Conservation (phyloP, 352 stramenopile species). For the Phytophthora sansomeana region DNA sequence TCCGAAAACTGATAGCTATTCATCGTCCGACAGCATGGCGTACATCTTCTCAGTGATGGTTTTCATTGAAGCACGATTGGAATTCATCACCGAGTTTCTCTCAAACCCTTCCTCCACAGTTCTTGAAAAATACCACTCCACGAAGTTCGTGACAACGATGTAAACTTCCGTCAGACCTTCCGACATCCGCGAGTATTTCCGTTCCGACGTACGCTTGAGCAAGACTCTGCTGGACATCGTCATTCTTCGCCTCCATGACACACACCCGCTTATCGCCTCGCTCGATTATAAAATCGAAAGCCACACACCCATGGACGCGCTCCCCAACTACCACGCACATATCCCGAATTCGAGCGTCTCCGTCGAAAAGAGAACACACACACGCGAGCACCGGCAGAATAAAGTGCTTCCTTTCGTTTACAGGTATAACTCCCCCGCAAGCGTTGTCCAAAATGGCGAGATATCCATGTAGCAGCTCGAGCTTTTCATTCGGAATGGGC, state of each 20-base stretch:
- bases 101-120: conserved; percentile 25
- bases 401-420: conserved; percentile 31
- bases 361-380: conserved; percentile 6
- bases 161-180: conserved; percentile 37
- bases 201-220: conserved; percentile 37
- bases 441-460: conserved; percentile 29
- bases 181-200: conserved; percentile 38
- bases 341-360: not conserved
- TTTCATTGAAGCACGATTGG: not conserved
- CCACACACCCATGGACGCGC: too few species aligned
- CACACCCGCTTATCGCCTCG: conserved; percentile 33
- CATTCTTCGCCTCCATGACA: conserved; percentile 35
- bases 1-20: not conserved
- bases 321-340: too few species aligned
- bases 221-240: conserved; percentile 35
- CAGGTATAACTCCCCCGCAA: conserved; percentile 14
- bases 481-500: conserved; percentile 24
- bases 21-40: not conserved
- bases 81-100: not conserved
- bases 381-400: conserved; percentile 33
- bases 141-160: conserved; percentile 43
- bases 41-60: not conserved
- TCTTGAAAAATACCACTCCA: conserved; percentile 39
- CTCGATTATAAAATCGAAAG: conserved; percentile 40
- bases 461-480: conserved; percentile 30